These are phyloP conservation scores for Penicillium sp. DNA, from an alignment of 2,329 filamentous ascomycete species.

Conservation along the genomic window DNA sequence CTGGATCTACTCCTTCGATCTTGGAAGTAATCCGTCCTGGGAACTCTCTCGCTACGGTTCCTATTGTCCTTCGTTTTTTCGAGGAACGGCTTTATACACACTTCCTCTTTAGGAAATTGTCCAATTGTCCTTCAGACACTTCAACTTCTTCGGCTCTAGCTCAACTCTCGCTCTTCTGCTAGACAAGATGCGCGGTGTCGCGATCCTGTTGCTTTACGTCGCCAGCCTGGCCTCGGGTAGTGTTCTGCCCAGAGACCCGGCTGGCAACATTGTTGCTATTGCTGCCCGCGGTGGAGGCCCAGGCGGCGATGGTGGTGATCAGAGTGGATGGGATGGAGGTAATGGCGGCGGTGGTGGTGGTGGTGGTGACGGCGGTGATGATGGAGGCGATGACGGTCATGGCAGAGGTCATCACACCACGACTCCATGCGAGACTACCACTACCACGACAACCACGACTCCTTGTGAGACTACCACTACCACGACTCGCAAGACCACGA, in stretches of 20 bases:
- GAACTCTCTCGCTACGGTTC: slow-evolving; percentile 54
- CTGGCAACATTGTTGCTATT: slow-evolving; percentile 13
- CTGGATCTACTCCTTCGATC: not conserved
- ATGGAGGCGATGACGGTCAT: not conserved
- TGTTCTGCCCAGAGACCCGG: slow-evolving; percentile 18
- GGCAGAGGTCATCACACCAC: not conserved
- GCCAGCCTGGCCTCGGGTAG: slow-evolving; percentile 22
- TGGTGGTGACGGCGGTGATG: slow-evolving; percentile 1
- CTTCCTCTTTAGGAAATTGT: not conserved
- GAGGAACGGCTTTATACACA: not conserved
- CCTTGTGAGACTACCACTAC: too few relatives aligned
- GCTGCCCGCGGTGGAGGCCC: slow-evolving; percentile 12
- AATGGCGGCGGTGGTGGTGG: slow-evolving; percentile 7
- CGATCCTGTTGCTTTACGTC: slow-evolving; percentile 22
- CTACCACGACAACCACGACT: too few relatives aligned
- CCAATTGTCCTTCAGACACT: not conserved
- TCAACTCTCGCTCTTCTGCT: slow-evolving; percentile 15
- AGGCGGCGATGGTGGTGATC: slow-evolving; percentile 9
- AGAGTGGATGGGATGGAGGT: not conserved
- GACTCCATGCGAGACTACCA: slow-evolving; percentile 1
- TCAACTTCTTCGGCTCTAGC: slow-evolving; percentile 3
- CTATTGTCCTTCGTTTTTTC: slow-evolving; percentile 31
- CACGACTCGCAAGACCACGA: too few relatives aligned
- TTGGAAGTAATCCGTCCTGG: slow-evolving; percentile 18
- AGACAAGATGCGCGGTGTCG: slow-evolving; percentile 22